phyloP scores from a whole-genome alignment of 1,284 basidiomycete genomes.

The Rhodofomes roseus region DNA sequence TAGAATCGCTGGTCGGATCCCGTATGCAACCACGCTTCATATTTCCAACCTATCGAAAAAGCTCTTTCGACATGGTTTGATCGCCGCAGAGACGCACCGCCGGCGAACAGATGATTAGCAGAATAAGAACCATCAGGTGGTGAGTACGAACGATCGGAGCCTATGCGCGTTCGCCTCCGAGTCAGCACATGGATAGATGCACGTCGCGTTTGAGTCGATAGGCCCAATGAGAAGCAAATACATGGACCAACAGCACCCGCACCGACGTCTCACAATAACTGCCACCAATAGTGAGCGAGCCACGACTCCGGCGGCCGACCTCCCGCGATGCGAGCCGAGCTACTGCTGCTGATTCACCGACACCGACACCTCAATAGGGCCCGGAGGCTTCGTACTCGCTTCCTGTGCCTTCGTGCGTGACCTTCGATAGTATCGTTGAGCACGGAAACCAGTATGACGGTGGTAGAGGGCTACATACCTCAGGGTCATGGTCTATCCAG shows the following conservation, averaged over 20 bases:
- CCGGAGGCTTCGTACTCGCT: background rate
- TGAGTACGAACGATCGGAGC: too few relatives aligned
- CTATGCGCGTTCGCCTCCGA: too few relatives aligned
- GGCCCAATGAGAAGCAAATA: too few relatives aligned
- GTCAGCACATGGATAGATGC: too few relatives aligned
- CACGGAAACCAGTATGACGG: background rate
- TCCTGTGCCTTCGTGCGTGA: background rate
- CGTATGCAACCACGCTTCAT: background rate
- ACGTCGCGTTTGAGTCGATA: too few relatives aligned
- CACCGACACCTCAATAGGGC: background rate
- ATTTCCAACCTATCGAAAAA: background rate
- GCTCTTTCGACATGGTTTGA: background rate
- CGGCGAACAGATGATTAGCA: background rate
- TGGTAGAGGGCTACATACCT: background rate
- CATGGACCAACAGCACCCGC: too few relatives aligned
- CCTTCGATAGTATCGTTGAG: background rate
- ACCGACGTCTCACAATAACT: too few relatives aligned
- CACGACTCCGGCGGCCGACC: too few relatives aligned
- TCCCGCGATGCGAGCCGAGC: too few relatives aligned
- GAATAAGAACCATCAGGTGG: too few relatives aligned
- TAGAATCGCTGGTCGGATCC: background rate
- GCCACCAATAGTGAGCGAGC: too few relatives aligned
- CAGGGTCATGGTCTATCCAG: background rate
- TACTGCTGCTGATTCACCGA: background rate
- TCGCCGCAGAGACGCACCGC: background rate